Base-by-base conservation (phyloP, 768 basidiomycete genomes). In the Termitomyces heimii region DNA sequence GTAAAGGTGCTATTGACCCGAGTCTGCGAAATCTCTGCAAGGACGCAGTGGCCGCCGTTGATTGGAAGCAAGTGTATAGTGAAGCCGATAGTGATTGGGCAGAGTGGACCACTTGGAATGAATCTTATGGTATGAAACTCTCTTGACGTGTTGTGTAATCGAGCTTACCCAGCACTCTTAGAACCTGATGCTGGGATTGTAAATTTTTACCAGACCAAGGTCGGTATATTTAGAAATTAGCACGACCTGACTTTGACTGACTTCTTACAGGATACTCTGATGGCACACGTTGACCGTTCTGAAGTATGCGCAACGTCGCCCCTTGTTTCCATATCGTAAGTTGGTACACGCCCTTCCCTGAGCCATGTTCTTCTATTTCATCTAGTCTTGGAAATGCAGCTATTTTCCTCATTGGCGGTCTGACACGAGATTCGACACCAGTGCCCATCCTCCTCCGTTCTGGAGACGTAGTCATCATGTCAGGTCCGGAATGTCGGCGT, bases 241-340 rank as follows among this genome's bases (percentile, higher is more conserved):
- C 48, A n/a, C 26, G 16, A 34, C 16, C 8, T 26, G 34, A 53
- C 20, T 48, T 34, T 20, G 50, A 55, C 29, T 20, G 50, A 55
- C 29, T 46, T 14, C 50, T 55, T 3, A 14, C n/a, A 86, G 82
- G 94, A 98, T 61, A 92, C 94, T 0, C 82, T 99, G 20, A 98
- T 98, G 89, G 96, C 84, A 0, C 96, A 99, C 69, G 92, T 97
- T n/a, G 96, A 99, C 70, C 89, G 92, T 20, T 94, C 95, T 22
- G 96, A 99, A 72, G 80, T 96, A 9, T 96, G 94, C 63, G 85
- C 92, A 2, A 92, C 92, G 5, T 87, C 92, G 0, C 96, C 96
- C 0, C 80, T 99, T 0, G 92, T 98, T 5, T 97, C 94, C 0
- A 85, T 99, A 50, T 97, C 94, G 94, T 95, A 62, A 64, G 89